These are phyloP conservation scores for Tephrocybe rancida DNA, from an alignment of 768 basidiomycete genomes.

Conservation along the genomic window DNA sequence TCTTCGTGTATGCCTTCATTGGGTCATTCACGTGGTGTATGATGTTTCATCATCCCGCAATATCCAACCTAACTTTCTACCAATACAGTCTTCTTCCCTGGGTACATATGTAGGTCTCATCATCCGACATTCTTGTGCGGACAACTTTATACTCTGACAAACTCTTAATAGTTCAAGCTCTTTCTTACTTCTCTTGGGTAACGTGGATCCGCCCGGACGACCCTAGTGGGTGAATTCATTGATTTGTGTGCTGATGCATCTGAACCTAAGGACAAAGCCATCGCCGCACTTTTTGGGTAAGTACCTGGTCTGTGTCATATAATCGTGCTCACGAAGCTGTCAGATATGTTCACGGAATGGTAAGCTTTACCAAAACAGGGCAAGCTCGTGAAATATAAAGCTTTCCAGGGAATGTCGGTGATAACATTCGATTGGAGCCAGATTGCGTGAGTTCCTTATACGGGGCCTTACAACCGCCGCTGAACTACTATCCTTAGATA, in stretches of 20 bases:
- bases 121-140: too few species aligned
- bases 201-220: slow-evolving; percentile 54
- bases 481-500: slow-evolving; percentile 22
- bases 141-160: neutral
- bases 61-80: slow-evolving; percentile 29
- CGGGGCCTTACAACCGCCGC: neutral
- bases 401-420: slow-evolving; percentile 43
- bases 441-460: slow-evolving; percentile 47
- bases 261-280: slow-evolving; percentile 25
- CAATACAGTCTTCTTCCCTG: slow-evolving; percentile 37
- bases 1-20: slow-evolving; percentile 64
- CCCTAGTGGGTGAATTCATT: slow-evolving; percentile 36
- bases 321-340: neutral
- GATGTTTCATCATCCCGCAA: slow-evolving; percentile 15
- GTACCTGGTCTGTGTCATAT: slow-evolving; percentile 6
- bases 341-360: slow-evolving; percentile 49
- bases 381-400: slow-evolving; percentile 14
- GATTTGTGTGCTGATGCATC: neutral
- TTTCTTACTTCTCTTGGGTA: slow-evolving; percentile 62
- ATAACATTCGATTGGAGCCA: slow-evolving; percentile 59
- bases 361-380: slow-evolving; percentile 28
- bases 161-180: slow-evolving; percentile 39
- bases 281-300: slow-evolving; percentile 51
- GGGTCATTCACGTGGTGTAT: slow-evolving; percentile 62
- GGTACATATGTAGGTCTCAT: slow-evolving; percentile 38